Percentiles rank a stretch among this genome's conserved stretches.
These are phyloP conservation scores for Cyclotella baltica DNA, from an alignment of 108 stramenopile species.

Conservation along the genomic window DNA sequence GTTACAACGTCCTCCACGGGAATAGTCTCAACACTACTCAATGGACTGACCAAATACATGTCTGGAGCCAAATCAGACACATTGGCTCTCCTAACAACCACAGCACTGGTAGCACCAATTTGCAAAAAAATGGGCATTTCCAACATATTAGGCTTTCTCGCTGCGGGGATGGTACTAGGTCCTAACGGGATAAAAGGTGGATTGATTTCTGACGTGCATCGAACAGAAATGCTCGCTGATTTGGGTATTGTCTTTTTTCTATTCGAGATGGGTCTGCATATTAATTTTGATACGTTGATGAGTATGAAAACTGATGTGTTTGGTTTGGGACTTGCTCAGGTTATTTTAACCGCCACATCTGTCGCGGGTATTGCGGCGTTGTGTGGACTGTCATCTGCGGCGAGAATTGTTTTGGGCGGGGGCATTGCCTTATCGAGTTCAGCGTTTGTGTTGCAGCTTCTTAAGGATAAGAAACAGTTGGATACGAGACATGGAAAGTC, in stretches of 20 bases:
- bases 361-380: constrained; percentile 65
- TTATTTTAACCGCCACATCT: constrained; percentile 73
- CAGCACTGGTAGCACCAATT: constrained; percentile 85
- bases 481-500: constrained; percentile 86
- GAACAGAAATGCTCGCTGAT: constrained; percentile 90
- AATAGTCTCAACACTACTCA: constrained; percentile 37
- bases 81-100: constrained; percentile 81
- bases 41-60: constrained; percentile 60
- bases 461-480: constrained; percentile 89
- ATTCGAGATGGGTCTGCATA: constrained; percentile 97
- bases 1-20: constrained; percentile 16
- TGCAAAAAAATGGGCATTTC: constrained; percentile 83
- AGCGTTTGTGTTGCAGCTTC: constrained; percentile 94
- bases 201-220: constrained; percentile 75
- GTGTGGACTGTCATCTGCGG: constrained; percentile 71
- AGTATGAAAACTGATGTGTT: constrained; percentile 91
- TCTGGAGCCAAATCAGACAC: constrained; percentile 88
- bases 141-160: constrained; percentile 92
- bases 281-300: constrained; percentile 85
- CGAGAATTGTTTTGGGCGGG: constrained; percentile 87
- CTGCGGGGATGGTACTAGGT: constrained; percentile 81
- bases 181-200: constrained; percentile 78
- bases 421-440: constrained; percentile 89
- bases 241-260: constrained; percentile 96
- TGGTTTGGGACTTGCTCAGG: constrained; percentile 90